Conservation (phyloP, 148 eudicot species). For the Agrostemma githago region DNA sequence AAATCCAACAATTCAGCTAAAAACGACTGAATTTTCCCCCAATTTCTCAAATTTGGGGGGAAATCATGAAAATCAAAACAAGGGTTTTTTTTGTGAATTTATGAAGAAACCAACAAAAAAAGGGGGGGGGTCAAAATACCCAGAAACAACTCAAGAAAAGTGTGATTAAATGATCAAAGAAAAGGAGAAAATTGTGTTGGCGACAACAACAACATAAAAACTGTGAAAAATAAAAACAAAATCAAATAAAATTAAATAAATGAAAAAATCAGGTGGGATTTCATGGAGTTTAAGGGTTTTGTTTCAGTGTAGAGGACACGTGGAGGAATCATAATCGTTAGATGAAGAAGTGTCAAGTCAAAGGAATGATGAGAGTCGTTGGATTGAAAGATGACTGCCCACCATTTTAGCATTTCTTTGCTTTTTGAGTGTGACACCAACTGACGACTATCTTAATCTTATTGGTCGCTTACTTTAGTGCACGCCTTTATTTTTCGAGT, state of each 20-base stretch:
- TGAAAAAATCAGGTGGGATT: constrained; percentile 8
- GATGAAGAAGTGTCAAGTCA: constrained; percentile 19
- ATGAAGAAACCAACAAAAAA: background rate
- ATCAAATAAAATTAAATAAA: background rate
- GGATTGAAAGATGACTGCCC: constrained; percentile 12
- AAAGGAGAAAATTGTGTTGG: background rate
- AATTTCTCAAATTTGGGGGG: background rate
- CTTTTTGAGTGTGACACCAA: constrained; percentile 27
- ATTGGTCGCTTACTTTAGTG: constrained; percentile 20
- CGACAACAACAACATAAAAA: background rate
- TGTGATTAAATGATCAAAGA: constrained; percentile 24
- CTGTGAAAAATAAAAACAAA: too few species aligned
- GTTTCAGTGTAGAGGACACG: constrained; percentile 12
- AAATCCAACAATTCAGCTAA: background rate
- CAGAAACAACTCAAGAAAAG: constrained; percentile 25
- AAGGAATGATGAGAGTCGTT: constrained; percentile 10
- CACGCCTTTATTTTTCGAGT: constrained; percentile 6
- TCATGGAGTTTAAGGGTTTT: constrained; percentile 1
- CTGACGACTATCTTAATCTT: constrained; percentile 25
- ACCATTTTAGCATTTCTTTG: constrained; percentile 16
- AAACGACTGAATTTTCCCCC: background rate
- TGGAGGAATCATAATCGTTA: background rate
- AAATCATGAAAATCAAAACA: background rate
- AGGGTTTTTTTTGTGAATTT: constrained; percentile 10
- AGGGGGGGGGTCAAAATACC: constrained; percentile 18